phyloP scores from a whole-genome alignment of 192 early-diverging fungal species.

The Coemansia sp. region DNA sequence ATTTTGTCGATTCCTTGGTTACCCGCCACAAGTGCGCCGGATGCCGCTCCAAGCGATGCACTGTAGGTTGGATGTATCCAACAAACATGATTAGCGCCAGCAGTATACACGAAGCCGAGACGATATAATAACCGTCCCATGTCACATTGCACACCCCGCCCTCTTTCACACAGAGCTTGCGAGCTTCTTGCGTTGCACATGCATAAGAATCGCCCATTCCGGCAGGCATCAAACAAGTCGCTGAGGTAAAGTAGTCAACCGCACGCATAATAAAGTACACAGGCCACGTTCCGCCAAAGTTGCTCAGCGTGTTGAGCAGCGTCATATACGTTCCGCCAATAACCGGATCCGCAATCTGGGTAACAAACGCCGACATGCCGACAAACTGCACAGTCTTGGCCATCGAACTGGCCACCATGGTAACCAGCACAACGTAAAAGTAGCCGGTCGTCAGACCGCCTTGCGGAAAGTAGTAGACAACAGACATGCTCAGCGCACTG shows the following conservation, averaged over 20 bases:
- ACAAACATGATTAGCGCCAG: constrained; percentile 65
- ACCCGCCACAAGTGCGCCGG: constrained; percentile 52
- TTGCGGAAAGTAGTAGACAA: constrained; percentile 77
- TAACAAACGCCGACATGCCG: constrained; percentile 91
- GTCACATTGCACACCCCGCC: constrained; percentile 68
- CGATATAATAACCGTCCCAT: constrained; percentile 88
- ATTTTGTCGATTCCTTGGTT: constrained; percentile 33
- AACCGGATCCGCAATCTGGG: constrained; percentile 90
- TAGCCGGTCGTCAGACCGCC: constrained; percentile 64
- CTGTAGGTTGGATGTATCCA: constrained; percentile 61
- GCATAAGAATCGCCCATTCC: constrained; percentile 47
- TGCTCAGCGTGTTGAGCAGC: constrained; percentile 89
- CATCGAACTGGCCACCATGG: constrained; percentile 82
- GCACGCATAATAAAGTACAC: constrained; percentile 89
- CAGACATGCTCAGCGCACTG: constrained; percentile 78
- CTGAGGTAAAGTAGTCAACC: constrained; percentile 86
- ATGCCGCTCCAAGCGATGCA: constrained; percentile 59
- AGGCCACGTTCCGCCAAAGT: constrained; percentile 98
- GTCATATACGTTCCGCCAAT: constrained; percentile 93
- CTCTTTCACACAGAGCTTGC: constrained; percentile 59
- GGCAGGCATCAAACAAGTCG: constrained; percentile 64
- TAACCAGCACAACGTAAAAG: constrained; percentile 76
- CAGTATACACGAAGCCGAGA: constrained; percentile 67
- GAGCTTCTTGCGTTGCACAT: constrained; percentile 66
- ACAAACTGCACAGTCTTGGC: constrained; percentile 96